phyloP scores from a whole-genome alignment of 2,329 filamentous ascomycete species.

The Myriosclerotinia scirpicola region DNA sequence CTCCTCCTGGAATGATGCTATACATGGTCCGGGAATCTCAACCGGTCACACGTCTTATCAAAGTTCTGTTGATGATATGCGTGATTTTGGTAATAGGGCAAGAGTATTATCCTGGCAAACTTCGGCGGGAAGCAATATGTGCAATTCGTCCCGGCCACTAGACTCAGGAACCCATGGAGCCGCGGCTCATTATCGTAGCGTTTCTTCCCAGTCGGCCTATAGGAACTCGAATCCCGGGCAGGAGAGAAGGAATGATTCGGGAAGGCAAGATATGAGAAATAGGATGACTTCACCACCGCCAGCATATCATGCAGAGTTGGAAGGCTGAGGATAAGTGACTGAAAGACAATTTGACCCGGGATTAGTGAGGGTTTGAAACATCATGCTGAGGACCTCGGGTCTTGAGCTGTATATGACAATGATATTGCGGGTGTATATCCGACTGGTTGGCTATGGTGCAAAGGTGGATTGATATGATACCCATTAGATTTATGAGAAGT shows the following conservation, averaged over 20 bases:
- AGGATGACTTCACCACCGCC: neutral
- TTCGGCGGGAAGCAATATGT: neutral
- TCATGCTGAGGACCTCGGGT: neutral
- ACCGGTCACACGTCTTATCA: conserved; percentile 1
- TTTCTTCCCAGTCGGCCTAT: conserved; percentile 1
- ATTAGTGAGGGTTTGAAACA: neutral
- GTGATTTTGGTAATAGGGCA: neutral
- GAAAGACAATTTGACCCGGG: neutral
- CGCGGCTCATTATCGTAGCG: conserved; percentile 5
- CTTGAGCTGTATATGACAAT: neutral
- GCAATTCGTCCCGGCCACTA: conserved; percentile 10
- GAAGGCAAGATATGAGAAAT: neutral
- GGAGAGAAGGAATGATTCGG: neutral
- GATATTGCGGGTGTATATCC: neutral
- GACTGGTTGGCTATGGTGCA: neutral
- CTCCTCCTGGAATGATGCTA: conserved; percentile 16
- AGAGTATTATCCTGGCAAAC: conserved; percentile 18
- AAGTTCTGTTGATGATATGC: neutral
- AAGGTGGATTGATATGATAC: conserved; percentile 16
- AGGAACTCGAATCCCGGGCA: neutral
- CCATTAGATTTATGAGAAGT: neutral
- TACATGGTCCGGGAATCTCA: neutral
- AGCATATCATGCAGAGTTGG: conserved; percentile 17
- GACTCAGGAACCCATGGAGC: conserved; percentile 1
- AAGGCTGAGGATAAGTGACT: conserved; percentile 1